phyloP scores from a whole-genome alignment of 371 early-diverging fungal genomes.

The Fennellomyces sp. region DNA sequence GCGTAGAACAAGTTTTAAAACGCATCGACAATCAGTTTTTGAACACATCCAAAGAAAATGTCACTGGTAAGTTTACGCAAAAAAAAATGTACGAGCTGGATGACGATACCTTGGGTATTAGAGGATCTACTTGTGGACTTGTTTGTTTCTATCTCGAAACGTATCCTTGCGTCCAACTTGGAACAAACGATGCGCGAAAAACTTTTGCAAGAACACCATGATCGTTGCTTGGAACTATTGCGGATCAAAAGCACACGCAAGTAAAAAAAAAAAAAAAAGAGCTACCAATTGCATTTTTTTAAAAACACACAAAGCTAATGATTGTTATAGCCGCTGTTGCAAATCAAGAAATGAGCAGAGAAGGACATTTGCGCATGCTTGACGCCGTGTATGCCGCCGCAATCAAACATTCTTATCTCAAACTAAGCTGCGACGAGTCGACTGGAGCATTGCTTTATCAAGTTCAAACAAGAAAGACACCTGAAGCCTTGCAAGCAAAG shows the following conservation, averaged over 20 bases:
- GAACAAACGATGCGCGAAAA: conserved; percentile 5
- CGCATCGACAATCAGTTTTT: conserved; percentile 26
- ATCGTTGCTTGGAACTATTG: conserved; percentile 18
- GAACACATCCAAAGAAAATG: conserved; percentile 27
- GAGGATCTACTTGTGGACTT: conserved; percentile 30
- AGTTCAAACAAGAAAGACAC: conserved; percentile 29
- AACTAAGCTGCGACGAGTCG: conserved; percentile 18
- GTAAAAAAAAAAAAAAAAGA: neutral
- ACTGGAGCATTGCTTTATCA: conserved; percentile 18
- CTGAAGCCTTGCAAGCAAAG: conserved; percentile 38
- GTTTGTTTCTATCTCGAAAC: conserved; percentile 28
- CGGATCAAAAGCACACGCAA: conserved; percentile 24
- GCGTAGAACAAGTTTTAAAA: neutral
- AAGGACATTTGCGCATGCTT: conserved; percentile 22
- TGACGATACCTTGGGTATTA: conserved; percentile 1
- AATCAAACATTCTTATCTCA: conserved; percentile 2
- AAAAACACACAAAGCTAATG: neutral
- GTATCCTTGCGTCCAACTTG: conserved; percentile 15
- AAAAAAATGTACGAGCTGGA: neutral
- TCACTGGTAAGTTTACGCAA: conserved; percentile 23
- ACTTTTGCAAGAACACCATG: conserved; percentile 14
- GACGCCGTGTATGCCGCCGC: conserved; percentile 30
- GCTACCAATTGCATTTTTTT: neutral
- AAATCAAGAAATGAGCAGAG: conserved; percentile 36
- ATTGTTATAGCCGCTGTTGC: conserved; percentile 10